These are phyloP conservation scores for Colletotrichum trifolii DNA, from an alignment of 2,329 filamentous ascomycete species.

Conservation along the genomic window DNA sequence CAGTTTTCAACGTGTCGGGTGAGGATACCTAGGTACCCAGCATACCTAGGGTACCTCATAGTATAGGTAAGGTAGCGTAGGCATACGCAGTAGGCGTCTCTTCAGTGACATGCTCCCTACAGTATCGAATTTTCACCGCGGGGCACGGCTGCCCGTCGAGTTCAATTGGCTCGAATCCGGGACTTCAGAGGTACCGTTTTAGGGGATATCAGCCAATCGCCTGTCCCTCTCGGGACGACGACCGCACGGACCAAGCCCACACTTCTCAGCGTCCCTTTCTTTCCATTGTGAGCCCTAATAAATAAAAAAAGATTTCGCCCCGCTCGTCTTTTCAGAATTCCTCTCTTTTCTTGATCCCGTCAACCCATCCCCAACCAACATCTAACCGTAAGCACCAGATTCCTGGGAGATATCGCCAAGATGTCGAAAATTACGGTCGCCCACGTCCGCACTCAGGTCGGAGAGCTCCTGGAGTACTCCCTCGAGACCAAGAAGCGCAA, in stretches of 20 bases:
- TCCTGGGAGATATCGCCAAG: constrained; percentile 39
- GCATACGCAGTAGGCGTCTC: background rate
- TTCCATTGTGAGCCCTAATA: constrained; percentile 24
- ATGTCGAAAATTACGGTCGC: constrained; percentile 78
- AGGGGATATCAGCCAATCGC: constrained; percentile 19
- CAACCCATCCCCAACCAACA: constrained; percentile 30
- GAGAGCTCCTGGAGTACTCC: constrained; percentile 95
- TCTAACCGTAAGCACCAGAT: constrained; percentile 39
- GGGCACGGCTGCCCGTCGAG: background rate
- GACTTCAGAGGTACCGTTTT: background rate
- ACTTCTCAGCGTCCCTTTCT: background rate
- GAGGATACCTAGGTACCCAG: no score
- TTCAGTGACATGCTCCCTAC: constrained; percentile 7
- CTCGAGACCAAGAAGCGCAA: constrained; percentile 96
- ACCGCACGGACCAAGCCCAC: constrained; percentile 29
- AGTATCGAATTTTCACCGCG: constrained; percentile 25
- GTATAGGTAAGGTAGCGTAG: no score
- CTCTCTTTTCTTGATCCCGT: constrained; percentile 9
- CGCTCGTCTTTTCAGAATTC: constrained; percentile 21
- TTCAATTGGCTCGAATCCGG: constrained; percentile 2
- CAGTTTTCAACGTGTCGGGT: no score
- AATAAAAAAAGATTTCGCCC: constrained; percentile 27
- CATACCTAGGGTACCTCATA: no score
- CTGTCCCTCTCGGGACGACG: constrained; percentile 25
- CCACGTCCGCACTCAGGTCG: constrained; percentile 95